A percentile compares a stretch with the other conserved stretches of the same genome.
Evolutionary conservation across 1,284 basidiomycete genomes (phyloP).

Genomic region (Naganishia sp.): DNA sequence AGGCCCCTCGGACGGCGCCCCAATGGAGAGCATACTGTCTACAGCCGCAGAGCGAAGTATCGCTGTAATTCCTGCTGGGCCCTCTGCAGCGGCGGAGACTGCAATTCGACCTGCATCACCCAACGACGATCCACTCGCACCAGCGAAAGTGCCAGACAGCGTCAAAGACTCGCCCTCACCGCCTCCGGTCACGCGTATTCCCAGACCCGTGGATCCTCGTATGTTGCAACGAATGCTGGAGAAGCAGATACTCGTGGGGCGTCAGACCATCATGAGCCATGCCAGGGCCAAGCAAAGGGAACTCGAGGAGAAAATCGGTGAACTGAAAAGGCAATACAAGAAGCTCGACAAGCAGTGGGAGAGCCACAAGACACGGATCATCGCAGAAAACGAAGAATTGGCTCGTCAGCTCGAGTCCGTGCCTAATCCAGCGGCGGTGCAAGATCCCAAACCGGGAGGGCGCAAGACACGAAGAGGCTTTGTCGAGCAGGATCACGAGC

Average conservation of each 20-base stretch:
- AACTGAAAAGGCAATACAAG: conserved; percentile 21
- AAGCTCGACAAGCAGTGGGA: conserved; percentile 31
- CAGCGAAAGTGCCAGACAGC: too few species aligned
- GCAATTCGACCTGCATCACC: too few species aligned
- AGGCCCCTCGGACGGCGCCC: too few species aligned
- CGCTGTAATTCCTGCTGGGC: too few species aligned
- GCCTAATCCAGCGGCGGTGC: conserved; percentile 23
- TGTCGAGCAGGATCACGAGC: conserved; percentile 30
- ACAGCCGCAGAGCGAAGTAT: too few species aligned
- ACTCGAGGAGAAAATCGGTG: conserved; percentile 2
- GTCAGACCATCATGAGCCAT: conserved; percentile 7
- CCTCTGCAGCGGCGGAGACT: too few species aligned
- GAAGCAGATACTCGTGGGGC: conserved; percentile 3
- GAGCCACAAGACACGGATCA: conserved; percentile 17
- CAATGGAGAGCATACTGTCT: too few species aligned
- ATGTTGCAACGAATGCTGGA: conserved; percentile 14
- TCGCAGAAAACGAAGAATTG: conserved; percentile 28
- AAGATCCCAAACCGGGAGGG: conserved; percentile 28
- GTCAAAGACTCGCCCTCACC: too few species aligned
- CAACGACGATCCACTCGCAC: too few species aligned
- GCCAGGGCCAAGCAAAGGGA: conserved; percentile 2
- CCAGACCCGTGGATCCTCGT: background rate
- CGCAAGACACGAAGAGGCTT: conserved; percentile 27
- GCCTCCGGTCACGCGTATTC: too few species aligned
- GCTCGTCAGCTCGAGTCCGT: conserved; percentile 18